Percentiles rank a stretch among this genome's conserved stretches.
Conservation (phyloP, 306 rosid species). For the Fragaria iinumae region DNA sequence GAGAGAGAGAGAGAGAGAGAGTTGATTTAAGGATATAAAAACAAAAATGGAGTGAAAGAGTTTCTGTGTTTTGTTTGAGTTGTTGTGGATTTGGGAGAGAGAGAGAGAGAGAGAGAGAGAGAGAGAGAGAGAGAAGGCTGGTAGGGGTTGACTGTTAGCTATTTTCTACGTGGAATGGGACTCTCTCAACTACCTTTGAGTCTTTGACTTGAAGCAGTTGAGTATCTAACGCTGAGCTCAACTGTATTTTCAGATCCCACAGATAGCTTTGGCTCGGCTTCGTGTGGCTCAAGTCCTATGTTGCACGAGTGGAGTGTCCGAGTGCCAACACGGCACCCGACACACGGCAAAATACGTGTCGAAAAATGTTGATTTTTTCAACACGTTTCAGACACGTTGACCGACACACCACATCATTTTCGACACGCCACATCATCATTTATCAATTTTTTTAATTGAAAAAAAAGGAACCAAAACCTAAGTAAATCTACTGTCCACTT, state of each 20-base stretch:
- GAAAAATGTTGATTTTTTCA: too few relatives aligned
- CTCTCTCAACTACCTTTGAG: conserved; percentile 55
- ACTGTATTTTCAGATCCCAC: conserved; percentile 43
- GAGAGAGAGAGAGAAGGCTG: conserved; percentile 30
- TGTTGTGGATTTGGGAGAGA: not conserved
- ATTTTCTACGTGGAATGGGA: conserved; percentile 32
- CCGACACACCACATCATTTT: too few relatives aligned
- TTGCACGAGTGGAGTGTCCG: too few relatives aligned
- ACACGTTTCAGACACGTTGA: too few relatives aligned
- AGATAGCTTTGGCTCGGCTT: not conserved
- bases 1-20: not conserved
- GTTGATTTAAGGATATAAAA: conserved; percentile 80
- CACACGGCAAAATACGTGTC: too few relatives aligned
- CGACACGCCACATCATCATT: too few relatives aligned
- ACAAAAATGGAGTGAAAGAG: conserved; percentile 60
- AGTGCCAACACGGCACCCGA: too few relatives aligned
- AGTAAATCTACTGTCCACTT: too few relatives aligned
- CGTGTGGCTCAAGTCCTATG: not conserved
- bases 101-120: not conserved
- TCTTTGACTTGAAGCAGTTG: conserved; percentile 37
- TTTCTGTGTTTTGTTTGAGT: not conserved
- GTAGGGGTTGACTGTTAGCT: conserved; percentile 98
- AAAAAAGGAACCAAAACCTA: too few relatives aligned
- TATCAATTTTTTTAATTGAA: too few relatives aligned
- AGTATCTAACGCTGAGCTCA: conserved; percentile 22